Evolutionary conservation across 352 stramenopile species (phyloP).

Genomic region (Phytophthora citrophthora): DNA sequence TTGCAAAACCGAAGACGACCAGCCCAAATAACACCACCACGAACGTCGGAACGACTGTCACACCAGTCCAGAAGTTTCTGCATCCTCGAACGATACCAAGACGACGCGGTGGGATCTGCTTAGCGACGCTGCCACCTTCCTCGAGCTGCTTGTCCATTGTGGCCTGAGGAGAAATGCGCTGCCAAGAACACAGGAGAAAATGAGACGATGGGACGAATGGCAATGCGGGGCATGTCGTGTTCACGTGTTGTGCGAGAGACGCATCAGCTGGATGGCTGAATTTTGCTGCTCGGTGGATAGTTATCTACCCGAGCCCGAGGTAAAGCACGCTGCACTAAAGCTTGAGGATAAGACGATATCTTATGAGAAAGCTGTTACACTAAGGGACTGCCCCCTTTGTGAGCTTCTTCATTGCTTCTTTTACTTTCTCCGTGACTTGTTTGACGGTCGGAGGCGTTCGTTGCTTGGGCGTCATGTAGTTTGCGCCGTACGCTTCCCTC

Average conservation of each 20-base stretch:
- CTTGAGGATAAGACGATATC: not conserved
- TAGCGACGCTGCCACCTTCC: constrained; percentile 10
- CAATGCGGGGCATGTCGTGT: constrained; percentile 10
- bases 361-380: not conserved
- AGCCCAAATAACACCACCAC: constrained; percentile 11
- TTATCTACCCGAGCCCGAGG: no score
- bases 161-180: not conserved
- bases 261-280: constrained; percentile 7
- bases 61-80: constrained; percentile 7
- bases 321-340: not conserved
- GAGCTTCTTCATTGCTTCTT: constrained; percentile 22
- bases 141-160: constrained; percentile 15
- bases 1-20: constrained; percentile 9
- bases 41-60: constrained; percentile 14
- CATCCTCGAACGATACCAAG: constrained; percentile 1
- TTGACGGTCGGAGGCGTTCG: constrained; percentile 1
- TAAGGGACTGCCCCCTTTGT: constrained; percentile 22
- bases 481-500: constrained; percentile 35
- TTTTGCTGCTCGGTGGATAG: not conserved
- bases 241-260: constrained; percentile 13
- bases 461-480: constrained; percentile 41
- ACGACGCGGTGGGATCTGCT: constrained; percentile 2
- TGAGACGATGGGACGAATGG: constrained; percentile 18
- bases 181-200: constrained; percentile 16
- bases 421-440: not conserved